Base-by-base conservation (phyloP, 1,284 basidiomycete genomes). In the Lentinus polychrous region DNA sequence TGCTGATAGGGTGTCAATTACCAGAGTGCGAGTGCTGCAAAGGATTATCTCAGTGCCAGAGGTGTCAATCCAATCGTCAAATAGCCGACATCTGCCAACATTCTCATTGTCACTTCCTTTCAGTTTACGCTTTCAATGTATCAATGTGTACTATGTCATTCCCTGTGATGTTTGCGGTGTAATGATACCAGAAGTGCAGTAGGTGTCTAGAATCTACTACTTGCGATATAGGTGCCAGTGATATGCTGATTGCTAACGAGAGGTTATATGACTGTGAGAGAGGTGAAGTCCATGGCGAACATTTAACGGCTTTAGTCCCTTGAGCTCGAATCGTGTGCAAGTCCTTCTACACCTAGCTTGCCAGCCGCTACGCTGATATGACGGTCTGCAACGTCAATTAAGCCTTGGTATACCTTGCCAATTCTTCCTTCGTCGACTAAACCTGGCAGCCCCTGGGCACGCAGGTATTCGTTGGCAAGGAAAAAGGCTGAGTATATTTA, bases 1-100 rank as follows among this genome's bases (percentile, higher is more conserved):
- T 12, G n/a, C 38, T 38, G 6, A 33, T 18, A 0, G 34, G 14
- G 12, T 38, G 20, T 24, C 48, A 8, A 22, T 14, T 40, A n/a
- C 7, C 52, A 77, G 75, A 74, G 70, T 49, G 56, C 70, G 1
- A 65, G 72, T 18, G 68, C 67, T 7, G 72, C 74, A 27, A 76
- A 75, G 48, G 72, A 76, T 27, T 75, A 76, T 47, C 65, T 78
- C 2, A 64, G 69, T 0, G 73, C 73, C 1, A 63, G 75, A 43
- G 76, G 76, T 0, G 75, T 78, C 14, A 75, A 75, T 50, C 74
- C 75, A 2, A 68, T 77, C 35, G 75, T 78, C 46, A 73, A 69
- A 53, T 76, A 63, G 35, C n/a, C 15, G 10, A 17, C 20, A 18
- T 31, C 7, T 32, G 23, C 5, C 27, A 5, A 4, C 5, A 27